Evolutionary conservation across 495 filamentous ascomycete species (phyloP), one percentile per base, ranked within the genome.

Genomic region (Annulohypoxylon stygium): DNA sequence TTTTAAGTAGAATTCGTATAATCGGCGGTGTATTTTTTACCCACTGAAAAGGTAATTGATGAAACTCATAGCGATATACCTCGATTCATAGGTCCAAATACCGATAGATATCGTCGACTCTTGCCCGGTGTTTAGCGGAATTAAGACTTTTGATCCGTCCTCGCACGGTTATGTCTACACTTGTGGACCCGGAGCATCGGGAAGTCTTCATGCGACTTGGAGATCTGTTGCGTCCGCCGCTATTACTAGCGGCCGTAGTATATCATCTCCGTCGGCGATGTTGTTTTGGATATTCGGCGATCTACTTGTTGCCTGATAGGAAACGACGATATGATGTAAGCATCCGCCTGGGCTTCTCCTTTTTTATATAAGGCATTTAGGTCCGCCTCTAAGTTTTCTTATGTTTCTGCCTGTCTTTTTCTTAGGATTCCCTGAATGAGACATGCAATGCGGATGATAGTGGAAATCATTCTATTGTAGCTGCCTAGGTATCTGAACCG

Each of bases 71-170:
- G 8, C 0, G 23, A 20, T 54, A 18, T 14, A 16, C 7, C 34
- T 9, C 7, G 7, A 14, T 37, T 1, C n/a, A 9, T 30, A 30
- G 0, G 30, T 30, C 30, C 5, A 6, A 3, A 30, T 30, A 30
- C 3, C 10, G 3, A 2, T 1, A 54, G 2, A 3, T 10, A 36
- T 55, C 34, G 33, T 18, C 26, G 26, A n/a, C 53, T 10, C 39
- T 37, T 48, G 39, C 1, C 30, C 41, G 16, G 64, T 18, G 1
- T 59, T 61, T 68, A 34, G 26, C 65, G 65, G 65, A 18, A 18
- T 60, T 67, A 67, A 67, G 65, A 50, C 41, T n/a, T 48, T 14
- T 66, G 53, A 25, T 26, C 62, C 62, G 30, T 6, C 30, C 30
- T 30, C 30, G 30, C 5, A 30, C 30, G 62, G 36, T 41, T 3